phyloP scores from a whole-genome alignment of 2,329 filamentous ascomycete genomes.

The Scedosporium minutisporum region DNA sequence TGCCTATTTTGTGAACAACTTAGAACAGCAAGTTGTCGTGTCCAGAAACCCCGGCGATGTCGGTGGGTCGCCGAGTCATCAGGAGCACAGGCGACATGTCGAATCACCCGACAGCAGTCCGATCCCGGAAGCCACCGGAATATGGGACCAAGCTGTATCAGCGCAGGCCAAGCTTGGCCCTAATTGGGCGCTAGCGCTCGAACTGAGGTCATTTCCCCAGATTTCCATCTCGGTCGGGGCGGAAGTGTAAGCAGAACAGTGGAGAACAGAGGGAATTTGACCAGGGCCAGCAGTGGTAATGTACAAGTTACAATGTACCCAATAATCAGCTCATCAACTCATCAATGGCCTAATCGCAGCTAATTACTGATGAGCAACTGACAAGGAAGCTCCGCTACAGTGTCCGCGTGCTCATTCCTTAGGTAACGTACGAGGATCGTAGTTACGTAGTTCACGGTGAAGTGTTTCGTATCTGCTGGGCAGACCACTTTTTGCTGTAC shows the following conservation, averaged over 20 bases:
- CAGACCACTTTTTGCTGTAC: too few relatives aligned
- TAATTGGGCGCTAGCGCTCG: not conserved
- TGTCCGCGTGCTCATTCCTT: not conserved
- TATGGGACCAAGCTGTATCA: slow-evolving; percentile 15
- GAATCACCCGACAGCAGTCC: slow-evolving; percentile 6
- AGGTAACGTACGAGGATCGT: too few relatives aligned
- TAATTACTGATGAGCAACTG: not conserved
- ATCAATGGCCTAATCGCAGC: not conserved
- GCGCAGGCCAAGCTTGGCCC: slow-evolving; percentile 15
- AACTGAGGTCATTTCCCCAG: not conserved
- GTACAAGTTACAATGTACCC: not conserved
- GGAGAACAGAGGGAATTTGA: not conserved
- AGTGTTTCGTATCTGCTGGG: too few relatives aligned
- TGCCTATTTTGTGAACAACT: too few relatives aligned
- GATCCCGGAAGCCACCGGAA: slow-evolving; percentile 13
- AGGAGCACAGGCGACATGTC: too few relatives aligned
- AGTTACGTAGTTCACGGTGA: too few relatives aligned
- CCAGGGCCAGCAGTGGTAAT: not conserved
- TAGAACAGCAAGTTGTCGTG: too few relatives aligned
- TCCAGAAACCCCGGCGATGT: too few relatives aligned
- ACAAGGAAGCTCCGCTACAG: not conserved
- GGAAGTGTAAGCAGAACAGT: not conserved
- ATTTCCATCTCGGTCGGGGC: slow-evolving; percentile 3
- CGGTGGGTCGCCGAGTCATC: too few relatives aligned
- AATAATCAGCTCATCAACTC: not conserved